Conservation (phyloP, 2,329 filamentous ascomycete species). For the Ascochyta clinopodiicola region DNA sequence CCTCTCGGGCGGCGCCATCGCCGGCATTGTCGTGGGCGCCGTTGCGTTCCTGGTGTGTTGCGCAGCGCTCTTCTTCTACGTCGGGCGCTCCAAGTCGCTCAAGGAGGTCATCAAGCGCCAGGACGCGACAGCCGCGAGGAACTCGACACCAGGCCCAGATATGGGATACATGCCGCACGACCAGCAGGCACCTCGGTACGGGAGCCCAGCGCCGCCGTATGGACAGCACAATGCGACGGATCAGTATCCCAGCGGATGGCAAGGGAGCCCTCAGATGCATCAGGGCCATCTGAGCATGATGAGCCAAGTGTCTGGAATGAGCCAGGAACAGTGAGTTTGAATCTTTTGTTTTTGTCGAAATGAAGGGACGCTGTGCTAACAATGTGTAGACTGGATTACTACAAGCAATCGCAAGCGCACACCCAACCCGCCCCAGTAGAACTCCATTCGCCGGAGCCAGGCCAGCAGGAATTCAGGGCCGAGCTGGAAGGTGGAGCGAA, state of each 20-base stretch:
- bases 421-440: conserved; percentile 22
- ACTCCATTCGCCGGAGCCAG: conserved; percentile 31
- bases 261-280: conserved; percentile 20
- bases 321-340: conserved; percentile 34
- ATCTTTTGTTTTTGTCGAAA: background rate
- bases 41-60: conserved; percentile 66
- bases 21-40: conserved; percentile 67
- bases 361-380: conserved; percentile 7
- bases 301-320: conserved; percentile 24
- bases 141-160: conserved; percentile 11
- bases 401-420: conserved; percentile 25
- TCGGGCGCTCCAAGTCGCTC: conserved; percentile 55
- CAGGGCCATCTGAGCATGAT: conserved; percentile 28
- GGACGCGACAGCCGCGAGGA: conserved; percentile 17
- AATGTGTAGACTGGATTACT: conserved; percentile 26
- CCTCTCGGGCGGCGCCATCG: conserved; percentile 51
- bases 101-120: conserved; percentile 35
- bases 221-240: conserved; percentile 35
- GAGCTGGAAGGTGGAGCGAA: conserved; percentile 33
- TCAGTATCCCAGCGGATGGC: conserved; percentile 31
- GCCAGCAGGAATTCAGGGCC: conserved; percentile 29
- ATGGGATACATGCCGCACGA: conserved; percentile 13
- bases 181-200: conserved; percentile 12
- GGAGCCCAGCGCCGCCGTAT: conserved; percentile 27
- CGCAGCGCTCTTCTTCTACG: conserved; percentile 69